Percentiles rank a stretch among this genome's conserved stretches.
Conservation (phyloP, 192 early-diverging fungal genomes). For the Powellomyces hirtus region DNA sequence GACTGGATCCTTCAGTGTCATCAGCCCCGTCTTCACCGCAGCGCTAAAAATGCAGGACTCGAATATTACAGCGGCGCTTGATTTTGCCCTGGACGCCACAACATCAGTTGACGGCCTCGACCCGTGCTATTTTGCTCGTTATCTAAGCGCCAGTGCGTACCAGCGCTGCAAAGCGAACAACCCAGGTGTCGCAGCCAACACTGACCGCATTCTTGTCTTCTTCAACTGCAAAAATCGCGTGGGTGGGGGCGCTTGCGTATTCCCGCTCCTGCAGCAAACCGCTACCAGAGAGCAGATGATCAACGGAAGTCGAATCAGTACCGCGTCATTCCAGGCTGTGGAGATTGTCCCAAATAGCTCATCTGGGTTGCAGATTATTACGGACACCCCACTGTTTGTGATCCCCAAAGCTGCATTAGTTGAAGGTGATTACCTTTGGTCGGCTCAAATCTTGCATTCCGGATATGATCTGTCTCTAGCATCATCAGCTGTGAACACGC, state of each 20-base stretch:
- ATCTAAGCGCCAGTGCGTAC: neutral
- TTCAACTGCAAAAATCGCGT: neutral
- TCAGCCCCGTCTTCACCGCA: neutral
- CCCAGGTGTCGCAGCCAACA: neutral
- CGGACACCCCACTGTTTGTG: neutral
- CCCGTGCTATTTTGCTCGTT: neutral
- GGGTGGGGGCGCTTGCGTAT: neutral
- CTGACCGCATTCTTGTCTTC: neutral
- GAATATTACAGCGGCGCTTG: neutral
- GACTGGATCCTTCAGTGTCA: neutral
- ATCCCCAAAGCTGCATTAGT: neutral
- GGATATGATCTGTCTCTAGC: neutral
- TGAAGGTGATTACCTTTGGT: neutral
- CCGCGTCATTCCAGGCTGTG: no score
- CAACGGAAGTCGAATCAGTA: neutral
- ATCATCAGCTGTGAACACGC: neutral
- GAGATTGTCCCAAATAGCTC: no score
- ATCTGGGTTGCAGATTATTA: no score
- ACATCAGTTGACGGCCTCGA: neutral
- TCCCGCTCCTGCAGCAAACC: neutral
- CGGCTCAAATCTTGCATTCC: neutral
- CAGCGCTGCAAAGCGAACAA: neutral
- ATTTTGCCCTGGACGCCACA: neutral
- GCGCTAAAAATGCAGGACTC: neutral
- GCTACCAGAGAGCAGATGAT: neutral